phyloP scores from a whole-genome alignment of 352 stramenopile species.

The Phytophthora capsici region DNA sequence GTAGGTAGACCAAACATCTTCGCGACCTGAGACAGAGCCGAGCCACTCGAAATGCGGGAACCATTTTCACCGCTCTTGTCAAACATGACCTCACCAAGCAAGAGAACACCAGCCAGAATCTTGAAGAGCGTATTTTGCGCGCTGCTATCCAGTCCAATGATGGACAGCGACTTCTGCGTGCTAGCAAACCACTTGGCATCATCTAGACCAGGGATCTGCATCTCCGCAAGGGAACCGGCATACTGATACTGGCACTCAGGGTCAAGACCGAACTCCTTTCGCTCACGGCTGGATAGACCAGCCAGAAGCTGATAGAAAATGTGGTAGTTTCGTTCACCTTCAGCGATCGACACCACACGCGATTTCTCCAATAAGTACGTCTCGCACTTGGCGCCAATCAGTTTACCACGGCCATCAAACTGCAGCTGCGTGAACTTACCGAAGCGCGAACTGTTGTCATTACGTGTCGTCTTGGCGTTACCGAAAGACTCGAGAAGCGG shows the following conservation, averaged over 20 bases:
- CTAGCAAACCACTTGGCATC: constrained; percentile 84
- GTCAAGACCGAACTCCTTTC: constrained; percentile 71
- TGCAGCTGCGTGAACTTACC: constrained; percentile 92
- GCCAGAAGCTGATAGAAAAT: constrained; percentile 97
- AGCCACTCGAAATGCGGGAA: constrained; percentile 72
- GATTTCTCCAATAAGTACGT: constrained; percentile 98
- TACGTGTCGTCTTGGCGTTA: constrained; percentile 94
- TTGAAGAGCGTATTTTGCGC: constrained; percentile 84
- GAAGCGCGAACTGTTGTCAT: constrained; percentile 93
- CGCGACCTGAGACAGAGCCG: constrained; percentile 76
- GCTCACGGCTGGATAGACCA: constrained; percentile 61
- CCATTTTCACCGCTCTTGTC: constrained; percentile 69
- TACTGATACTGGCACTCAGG: constrained; percentile 75
- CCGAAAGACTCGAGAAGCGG: constrained; percentile 94
- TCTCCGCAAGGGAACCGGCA: constrained; percentile 71
- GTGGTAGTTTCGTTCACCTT: constrained; percentile 98
- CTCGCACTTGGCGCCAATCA: constrained; percentile 89
- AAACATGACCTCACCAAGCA: constrained; percentile 97
- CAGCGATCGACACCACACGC: constrained; percentile 93
- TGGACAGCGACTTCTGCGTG: constrained; percentile 79
- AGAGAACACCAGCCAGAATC: constrained; percentile 91
- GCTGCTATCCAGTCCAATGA: constrained; percentile 70
- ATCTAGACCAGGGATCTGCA: constrained; percentile 86
- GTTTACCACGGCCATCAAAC: constrained; percentile 79
- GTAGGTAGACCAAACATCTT: constrained; percentile 91